Evolutionary conservation across 78 protist genomes (phyloP), one percentile per base, ranked within the genome.

Genomic region (Creolimax fragrantissima): DNA sequence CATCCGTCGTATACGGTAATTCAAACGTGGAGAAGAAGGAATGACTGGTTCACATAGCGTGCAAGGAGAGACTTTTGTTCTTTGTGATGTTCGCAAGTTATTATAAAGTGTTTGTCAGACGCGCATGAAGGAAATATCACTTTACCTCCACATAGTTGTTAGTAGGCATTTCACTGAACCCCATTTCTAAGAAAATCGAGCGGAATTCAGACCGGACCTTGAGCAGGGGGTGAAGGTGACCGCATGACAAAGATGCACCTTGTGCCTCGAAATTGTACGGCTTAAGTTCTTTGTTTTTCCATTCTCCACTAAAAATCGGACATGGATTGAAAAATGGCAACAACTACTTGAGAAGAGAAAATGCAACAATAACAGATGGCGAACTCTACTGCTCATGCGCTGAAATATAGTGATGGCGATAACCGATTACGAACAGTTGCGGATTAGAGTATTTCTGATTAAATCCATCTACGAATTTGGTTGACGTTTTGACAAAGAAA

Each of bases 81-180:
- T n/a, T n/a, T n/a, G n/a, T n/a, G n/a, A n/a, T n/a, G n/a, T n/a
- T n/a, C n/a, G n/a, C n/a, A n/a, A n/a, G n/a, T n/a, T n/a, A n/a
- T n/a, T n/a, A n/a, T n/a, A n/a, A n/a, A n/a, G n/a, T n/a, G n/a
- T n/a, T n/a, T n/a, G n/a, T n/a, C n/a, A n/a, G n/a, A n/a, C n/a
- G n/a, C n/a, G n/a, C n/a, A n/a, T n/a, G n/a, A n/a, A n/a, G n/a
- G n/a, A n/a, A n/a, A n/a, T n/a, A n/a, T n/a, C n/a, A n/a, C n/a
- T n/a, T n/a, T 39, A 94, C 96, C 95, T 98, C 99, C 35, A 98
- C 98, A 45, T 67, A 98, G 85, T 93, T 37, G 47, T 95, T 88
- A 3, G 99, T 98, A 83, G 96, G 96, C 99, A 98, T 98, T 93
- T 98, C 99, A 67, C 88, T 93, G 93, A 98, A 98, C 32, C 99